Evolutionary conservation across 169 alveolate species (phyloP), one percentile per base, ranked within the genome.

Genomic region (Cryptosporidium sp.): DNA sequence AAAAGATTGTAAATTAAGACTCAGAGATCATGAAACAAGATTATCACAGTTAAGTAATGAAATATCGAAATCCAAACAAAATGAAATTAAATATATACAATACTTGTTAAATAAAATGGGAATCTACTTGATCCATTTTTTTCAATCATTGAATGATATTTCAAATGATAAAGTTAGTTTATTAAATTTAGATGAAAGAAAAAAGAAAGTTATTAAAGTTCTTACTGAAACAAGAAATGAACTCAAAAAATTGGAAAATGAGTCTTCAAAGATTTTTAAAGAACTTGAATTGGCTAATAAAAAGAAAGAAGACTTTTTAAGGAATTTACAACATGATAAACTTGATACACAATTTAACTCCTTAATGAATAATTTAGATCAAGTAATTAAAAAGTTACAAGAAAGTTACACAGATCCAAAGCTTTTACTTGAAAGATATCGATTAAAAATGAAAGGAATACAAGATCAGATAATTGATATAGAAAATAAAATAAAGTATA

Each of bases 41-140:
- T 65, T 80, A 60, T 14, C 39, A 6, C 89, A 80, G 23, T 45
- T 80, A 67, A 51, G 42, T 8, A 80, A 80, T 44, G 89, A 80
- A 26, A 80, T 80, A 42, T 80, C 75, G 1, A 80, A 80, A 29
- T 60, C 89, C 8, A 65, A 60, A 48, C 61, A 61, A 80, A 80
- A 80, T 80, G 89, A 80, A 62, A 26, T 39, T 29, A 80, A 80
- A 29, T 80, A 80, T 65, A 65, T 80, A 29, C 52, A 65, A 62
- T 80, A 80, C 29, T 33, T 80, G 56, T 26, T 21, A 16, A 18
- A 42, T 62, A 80, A 80, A 44, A 80, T 80, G 89, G 89, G 65
- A 14, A 61, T 80, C 0, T 33, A 80, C 3, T 51, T 80, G 53
- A 62, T 80, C 42, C 69, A 80, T n/a, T 62, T 80, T 62, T 80